phyloP scores from a whole-genome alignment of 768 basidiomycete species.

The Leccinum truebloodii region DNA sequence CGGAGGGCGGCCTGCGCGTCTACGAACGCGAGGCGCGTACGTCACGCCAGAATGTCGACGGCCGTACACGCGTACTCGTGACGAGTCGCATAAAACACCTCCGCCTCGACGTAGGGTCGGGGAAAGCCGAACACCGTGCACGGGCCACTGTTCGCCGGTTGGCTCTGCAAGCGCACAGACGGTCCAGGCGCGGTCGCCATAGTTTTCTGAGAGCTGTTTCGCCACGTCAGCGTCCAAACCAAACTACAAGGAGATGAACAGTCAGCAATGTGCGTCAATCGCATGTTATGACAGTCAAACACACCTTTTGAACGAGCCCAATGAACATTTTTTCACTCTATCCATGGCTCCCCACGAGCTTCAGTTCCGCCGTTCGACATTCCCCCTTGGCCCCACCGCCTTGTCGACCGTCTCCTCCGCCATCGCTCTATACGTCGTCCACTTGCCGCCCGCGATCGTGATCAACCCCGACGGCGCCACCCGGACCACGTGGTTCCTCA shows the following conservation, averaged over 20 bases:
- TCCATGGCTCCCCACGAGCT: constrained; percentile 88
- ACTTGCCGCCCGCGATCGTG: constrained; percentile 97
- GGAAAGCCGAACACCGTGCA: constrained; percentile 75
- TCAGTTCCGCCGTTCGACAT: constrained; percentile 78
- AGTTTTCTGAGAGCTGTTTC: constrained; percentile 88
- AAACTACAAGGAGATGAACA: constrained; percentile 50
- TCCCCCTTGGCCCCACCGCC: constrained; percentile 65
- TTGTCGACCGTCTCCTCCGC: constrained; percentile 91
- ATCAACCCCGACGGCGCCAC: constrained; percentile 78
- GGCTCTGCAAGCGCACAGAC: constrained; percentile 79
- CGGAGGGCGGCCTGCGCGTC: constrained; percentile 83
- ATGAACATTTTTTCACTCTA: constrained; percentile 99
- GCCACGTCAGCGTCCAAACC: constrained; percentile 91
- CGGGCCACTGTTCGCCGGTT: constrained; percentile 81
- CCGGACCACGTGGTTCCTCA: constrained; percentile 92
- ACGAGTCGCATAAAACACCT: constrained; percentile 84
- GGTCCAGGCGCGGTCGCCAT: constrained; percentile 96
- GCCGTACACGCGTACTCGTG: constrained; percentile 95
- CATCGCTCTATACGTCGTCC: constrained; percentile 98
- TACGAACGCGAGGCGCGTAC: constrained; percentile 92
- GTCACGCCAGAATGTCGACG: constrained; percentile 88
- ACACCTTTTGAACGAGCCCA: constrained; percentile 85
- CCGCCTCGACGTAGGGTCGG: constrained; percentile 83
- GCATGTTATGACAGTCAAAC: constrained; percentile 18
- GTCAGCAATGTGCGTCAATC: neutral